Conservation (phyloP, 1,284 basidiomycete species). For the Sparassis latifolia region DNA sequence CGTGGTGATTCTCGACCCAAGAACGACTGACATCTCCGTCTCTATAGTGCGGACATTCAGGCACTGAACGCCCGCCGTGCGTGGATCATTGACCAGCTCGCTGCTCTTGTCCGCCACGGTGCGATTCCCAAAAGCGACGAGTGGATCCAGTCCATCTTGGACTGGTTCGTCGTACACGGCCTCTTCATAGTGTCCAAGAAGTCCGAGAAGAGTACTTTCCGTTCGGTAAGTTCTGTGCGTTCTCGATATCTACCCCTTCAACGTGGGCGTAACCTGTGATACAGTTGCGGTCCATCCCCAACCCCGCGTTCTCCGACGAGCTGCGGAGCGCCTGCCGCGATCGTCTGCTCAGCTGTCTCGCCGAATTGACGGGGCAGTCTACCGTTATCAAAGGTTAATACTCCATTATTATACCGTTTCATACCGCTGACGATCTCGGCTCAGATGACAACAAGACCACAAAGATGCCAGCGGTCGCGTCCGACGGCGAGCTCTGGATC, state of each 20-base stretch:
- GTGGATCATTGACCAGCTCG: constrained; percentile 89
- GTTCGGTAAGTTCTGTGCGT: constrained; percentile 44
- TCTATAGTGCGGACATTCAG: constrained; percentile 38
- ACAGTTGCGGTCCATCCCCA: constrained; percentile 48
- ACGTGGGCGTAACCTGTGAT: constrained; percentile 2
- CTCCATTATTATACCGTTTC: neutral
- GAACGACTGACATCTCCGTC: neutral
- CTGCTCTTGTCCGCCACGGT: constrained; percentile 73
- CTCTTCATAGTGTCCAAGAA: constrained; percentile 76
- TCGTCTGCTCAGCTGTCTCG: constrained; percentile 70
- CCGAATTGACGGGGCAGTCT: constrained; percentile 64
- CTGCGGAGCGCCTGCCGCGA: constrained; percentile 61
- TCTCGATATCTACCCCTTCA: neutral
- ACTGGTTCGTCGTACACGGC: constrained; percentile 82
- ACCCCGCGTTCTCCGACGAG: constrained; percentile 69
- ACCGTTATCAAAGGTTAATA: constrained; percentile 36
- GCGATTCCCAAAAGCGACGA: constrained; percentile 78
- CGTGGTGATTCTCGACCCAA: constrained; percentile 3
- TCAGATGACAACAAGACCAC: constrained; percentile 40
- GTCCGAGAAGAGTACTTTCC: constrained; percentile 58
- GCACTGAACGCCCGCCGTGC: constrained; percentile 49
- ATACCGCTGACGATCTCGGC: constrained; percentile 1
- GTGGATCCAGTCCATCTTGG: constrained; percentile 70
- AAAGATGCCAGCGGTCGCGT: constrained; percentile 56
- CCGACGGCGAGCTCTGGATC: constrained; percentile 79